Evolutionary conservation across 176 grass and related monocot genomes (phyloP), one percentile per base, ranked within the genome.

Genomic region (Rhynchospora pubera): DNA sequence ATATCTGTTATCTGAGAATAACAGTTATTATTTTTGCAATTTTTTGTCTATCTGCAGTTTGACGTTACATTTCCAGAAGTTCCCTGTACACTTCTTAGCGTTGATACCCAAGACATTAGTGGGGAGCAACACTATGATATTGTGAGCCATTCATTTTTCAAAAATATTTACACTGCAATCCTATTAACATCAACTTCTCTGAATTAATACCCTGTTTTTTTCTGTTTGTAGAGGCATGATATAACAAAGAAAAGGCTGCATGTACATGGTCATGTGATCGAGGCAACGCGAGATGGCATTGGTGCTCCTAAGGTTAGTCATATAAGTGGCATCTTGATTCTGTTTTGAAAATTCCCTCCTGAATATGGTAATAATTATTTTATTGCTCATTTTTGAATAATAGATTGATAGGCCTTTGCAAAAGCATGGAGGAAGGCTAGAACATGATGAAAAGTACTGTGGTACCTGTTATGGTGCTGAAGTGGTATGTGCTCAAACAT

Each of bases 391-490:
- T 55, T n/a, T 77, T 13, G 55, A 32, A 55, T 77, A 32, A 77
- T 68, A 99, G 96, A 99, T 99, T 1, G 96, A 95, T 68, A 99
- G 82, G 75, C 96, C 96, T 84, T 89, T 99, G 85, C 96, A 99
- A 90, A 95, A 88, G 83, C 96, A 99, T 83, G 96, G 96, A 57
- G 96, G 93, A 71, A 93, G 96, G 65, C 93, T 99, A 50, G 89
- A 88, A 57, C 93, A 93, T 85, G 87, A 89, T 6, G 96, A 99
- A 78, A 85, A 87, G 82, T 99, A 99, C 74, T 99, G 96, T 83
- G 96, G 96, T 81, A 92, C 96, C 8, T 99, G 96, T 81, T 99
- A 95, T 89, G 96, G 96, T 70, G 85, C 96, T 8, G 96, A 95
- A 87, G 63, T 83, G 86, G 96, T 99, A 89, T 67, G 67, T 26